Evolutionary conservation across 75 land plant genomes (phyloP).

Genomic region (Sequoiadendron giganteum): DNA sequence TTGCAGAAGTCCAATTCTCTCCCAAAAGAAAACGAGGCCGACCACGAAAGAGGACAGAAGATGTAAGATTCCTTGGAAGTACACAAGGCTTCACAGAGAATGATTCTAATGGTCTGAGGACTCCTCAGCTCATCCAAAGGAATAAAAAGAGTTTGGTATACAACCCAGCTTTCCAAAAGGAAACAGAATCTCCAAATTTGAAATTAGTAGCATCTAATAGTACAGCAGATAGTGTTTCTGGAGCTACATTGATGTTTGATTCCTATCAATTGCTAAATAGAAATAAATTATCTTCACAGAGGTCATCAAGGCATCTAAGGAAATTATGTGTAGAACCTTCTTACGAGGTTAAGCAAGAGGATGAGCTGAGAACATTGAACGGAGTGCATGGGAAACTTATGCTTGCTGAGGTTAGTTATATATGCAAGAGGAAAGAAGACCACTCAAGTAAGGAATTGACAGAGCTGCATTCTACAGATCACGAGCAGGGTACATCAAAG

Average conservation of each 20-base stretch:
- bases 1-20: background rate
- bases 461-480: background rate
- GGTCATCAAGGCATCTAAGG: background rate
- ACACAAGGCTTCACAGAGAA: background rate
- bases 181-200: background rate
- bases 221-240: background rate
- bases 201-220: background rate
- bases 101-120: background rate
- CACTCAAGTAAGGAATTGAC: background rate
- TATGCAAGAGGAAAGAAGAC: background rate
- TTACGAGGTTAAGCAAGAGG: background rate
- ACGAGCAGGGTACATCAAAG: background rate
- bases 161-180: background rate
- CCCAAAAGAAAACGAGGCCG: background rate
- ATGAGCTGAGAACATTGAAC: background rate
- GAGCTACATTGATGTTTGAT: background rate
- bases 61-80: background rate
- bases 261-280: background rate
- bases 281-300: background rate
- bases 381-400: background rate
- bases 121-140: background rate
- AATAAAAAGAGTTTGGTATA: background rate
- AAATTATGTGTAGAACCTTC: background rate
- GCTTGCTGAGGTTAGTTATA: background rate
- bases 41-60: background rate